These are phyloP conservation scores for Omphalotus guepiniiformis DNA, from an alignment of 768 basidiomycete genomes.

Conservation along the genomic window DNA sequence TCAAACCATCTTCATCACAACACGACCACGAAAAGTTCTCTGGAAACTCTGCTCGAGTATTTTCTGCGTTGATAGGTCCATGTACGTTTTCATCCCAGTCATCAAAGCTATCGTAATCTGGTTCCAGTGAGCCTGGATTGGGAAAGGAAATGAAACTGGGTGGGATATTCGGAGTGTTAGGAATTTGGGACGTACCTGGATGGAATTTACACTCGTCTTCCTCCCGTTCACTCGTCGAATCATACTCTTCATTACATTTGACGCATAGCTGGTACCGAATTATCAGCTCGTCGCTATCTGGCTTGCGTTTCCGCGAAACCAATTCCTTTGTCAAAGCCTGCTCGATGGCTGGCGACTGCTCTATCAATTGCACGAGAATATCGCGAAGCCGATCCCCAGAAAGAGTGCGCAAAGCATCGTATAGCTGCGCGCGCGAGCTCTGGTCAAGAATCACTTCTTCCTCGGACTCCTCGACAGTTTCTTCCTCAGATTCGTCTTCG, in stretches of 20 bases:
- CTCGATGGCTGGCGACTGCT: conserved; percentile 37
- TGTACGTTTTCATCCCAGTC: conserved; percentile 48
- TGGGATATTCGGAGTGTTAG: neutral
- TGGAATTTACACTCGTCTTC: conserved; percentile 46
- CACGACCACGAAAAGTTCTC: conserved; percentile 50
- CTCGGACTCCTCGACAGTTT: conserved; percentile 26
- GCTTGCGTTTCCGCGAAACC: conserved; percentile 32
- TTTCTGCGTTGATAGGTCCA: conserved; percentile 40
- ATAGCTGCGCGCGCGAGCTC: conserved; percentile 38
- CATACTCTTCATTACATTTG: conserved; percentile 46
- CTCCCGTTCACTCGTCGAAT: conserved; percentile 31
- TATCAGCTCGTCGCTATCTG: conserved; percentile 26
- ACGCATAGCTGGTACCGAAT: conserved; percentile 44
- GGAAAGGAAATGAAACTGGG: neutral
- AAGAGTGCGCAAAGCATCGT: conserved; percentile 36
- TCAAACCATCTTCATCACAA: conserved; percentile 35
- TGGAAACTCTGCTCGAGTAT: conserved; percentile 37
- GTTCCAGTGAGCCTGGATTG: conserved; percentile 36
- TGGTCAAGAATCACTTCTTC: conserved; percentile 34
- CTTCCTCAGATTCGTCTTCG: conserved; percentile 22
- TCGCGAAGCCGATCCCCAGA: conserved; percentile 41
- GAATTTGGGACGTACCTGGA: conserved; percentile 36
- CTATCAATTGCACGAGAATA: conserved; percentile 33
- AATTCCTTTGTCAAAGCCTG: conserved; percentile 40
- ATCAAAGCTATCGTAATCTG: conserved; percentile 33